Evolutionary conservation across 805 yeast genomes (phyloP), one percentile per base, ranked within the genome.

Genomic region (Candida ortonii): DNA sequence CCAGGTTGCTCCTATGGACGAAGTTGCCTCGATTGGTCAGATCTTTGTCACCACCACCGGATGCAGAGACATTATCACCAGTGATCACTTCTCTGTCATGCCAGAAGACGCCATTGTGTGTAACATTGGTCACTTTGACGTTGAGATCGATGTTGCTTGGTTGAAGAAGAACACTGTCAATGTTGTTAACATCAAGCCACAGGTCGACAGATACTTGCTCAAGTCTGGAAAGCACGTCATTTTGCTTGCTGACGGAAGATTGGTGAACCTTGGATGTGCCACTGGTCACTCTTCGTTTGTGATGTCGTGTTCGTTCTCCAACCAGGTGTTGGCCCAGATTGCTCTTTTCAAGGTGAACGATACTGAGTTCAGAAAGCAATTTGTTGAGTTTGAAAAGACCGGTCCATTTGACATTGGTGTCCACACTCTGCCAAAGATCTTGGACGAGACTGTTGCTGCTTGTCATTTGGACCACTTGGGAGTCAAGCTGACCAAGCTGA

Each of bases 91-190:
- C 68, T 71, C 71, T 55, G 70, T 68, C 56, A 93, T 90, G 98
- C 97, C 97, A 70, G 95, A 90, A 71, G 98, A 90, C 65, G 97
- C 98, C 57, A 93, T 90, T 67, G 98, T 90, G 49, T 93, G 96
- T 76, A 90, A 90, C 94, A 90, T 90, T 72, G 98, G 98, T 68
- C 98, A 90, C 76, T 90, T 90, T 58, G 98, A 90, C 71, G 87
- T 93, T 62, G 98, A 90, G 78, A 93, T 90, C 57, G 98, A 90
- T 70, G 97, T 90, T 58, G 97, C 97, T 62, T 89, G 97, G 96
- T 77, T 90, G 68, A 88, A 88, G 80, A 84, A 80, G 41, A 87
- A 88, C 70, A 95, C 97, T 59, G 78, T 73, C 67, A 86, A 87
- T 57, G 89, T 83, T 65, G 90, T 87, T 64, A 88, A 89, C 86